These are phyloP conservation scores for Pseudonitzschia pungens DNA, from an alignment of 108 stramenopile genomes.

Conservation along the genomic window DNA sequence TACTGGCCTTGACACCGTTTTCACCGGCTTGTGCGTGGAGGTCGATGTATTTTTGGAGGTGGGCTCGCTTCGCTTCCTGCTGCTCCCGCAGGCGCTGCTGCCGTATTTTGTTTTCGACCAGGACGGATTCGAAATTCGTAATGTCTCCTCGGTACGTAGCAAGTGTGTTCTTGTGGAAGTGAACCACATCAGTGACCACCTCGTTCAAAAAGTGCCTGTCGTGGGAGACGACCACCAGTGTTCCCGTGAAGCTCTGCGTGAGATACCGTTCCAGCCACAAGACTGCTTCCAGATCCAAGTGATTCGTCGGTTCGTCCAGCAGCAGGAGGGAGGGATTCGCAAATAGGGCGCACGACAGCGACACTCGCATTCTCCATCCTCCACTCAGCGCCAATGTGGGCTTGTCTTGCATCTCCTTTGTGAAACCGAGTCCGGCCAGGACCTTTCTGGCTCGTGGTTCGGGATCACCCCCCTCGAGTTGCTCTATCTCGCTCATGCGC, in stretches of 20 bases:
- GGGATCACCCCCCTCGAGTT: constrained; percentile 61
- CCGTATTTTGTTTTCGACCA: constrained; percentile 70
- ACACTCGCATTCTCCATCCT: constrained; percentile 97
- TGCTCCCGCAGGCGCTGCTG: constrained; percentile 63
- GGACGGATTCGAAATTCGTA: constrained; percentile 73
- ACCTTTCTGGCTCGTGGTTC: constrained; percentile 70
- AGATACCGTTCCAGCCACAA: constrained; percentile 92
- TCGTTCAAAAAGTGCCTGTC: constrained; percentile 91
- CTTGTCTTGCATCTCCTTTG: constrained; percentile 78
- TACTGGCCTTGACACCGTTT: constrained; percentile 66
- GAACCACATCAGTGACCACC: constrained; percentile 86
- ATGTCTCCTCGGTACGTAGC: constrained; percentile 88
- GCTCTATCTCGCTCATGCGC: constrained; percentile 59
- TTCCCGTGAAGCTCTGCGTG: constrained; percentile 61
- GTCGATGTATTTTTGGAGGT: constrained; percentile 78
- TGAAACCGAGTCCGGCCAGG: constrained; percentile 83
- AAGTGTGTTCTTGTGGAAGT: constrained; percentile 76
- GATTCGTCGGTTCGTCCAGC: constrained; percentile 72
- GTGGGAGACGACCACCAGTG: constrained; percentile 90
- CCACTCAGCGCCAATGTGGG: constrained; percentile 81
- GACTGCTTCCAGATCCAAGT: constrained; percentile 78
- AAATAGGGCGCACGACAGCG: constrained; percentile 89
- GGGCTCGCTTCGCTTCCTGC: constrained; percentile 71
- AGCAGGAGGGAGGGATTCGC: constrained; percentile 80
- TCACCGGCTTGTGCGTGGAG: constrained; percentile 69